phyloP scores from a whole-genome alignment of 2,329 filamentous ascomycete species.

The Trichoderma pleuroti region DNA sequence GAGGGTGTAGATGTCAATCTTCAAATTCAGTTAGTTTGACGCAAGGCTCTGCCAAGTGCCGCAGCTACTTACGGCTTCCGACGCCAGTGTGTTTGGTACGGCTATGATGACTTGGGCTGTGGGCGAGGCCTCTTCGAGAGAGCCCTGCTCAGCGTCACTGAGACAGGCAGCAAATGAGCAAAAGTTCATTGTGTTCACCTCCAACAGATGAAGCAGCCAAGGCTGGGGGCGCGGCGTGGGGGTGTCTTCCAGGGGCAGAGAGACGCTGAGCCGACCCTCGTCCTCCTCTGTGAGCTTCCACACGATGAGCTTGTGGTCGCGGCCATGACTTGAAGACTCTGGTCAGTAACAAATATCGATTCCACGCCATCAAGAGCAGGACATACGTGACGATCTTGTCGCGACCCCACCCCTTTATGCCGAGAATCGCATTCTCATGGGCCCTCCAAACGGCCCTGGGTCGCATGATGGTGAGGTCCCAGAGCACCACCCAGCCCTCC shows the following conservation, averaged over 20 bases:
- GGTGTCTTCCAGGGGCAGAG: conserved; percentile 65
- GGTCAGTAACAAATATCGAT: not conserved
- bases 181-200: conserved; percentile 94
- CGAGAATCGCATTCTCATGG: conserved; percentile 74
- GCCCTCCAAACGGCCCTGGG: conserved; percentile 82
- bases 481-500: conserved; percentile 82
- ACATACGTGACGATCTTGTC: conserved; percentile 80
- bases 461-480: conserved; percentile 79
- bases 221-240: conserved; percentile 57
- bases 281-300: conserved; percentile 68
- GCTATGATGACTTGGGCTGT: conserved; percentile 61
- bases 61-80: conserved; percentile 57
- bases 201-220: conserved; percentile 79
- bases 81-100: conserved; percentile 72
- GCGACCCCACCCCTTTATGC: conserved; percentile 65
- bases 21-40: not conserved
- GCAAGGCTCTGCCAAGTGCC: not conserved
- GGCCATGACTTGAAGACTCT: conserved; percentile 68
- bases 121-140: conserved; percentile 23
- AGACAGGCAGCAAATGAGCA: conserved; percentile 72
- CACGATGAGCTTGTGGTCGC: conserved; percentile 80
- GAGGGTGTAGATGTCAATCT: conserved; percentile 80
- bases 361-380: conserved; percentile 33
- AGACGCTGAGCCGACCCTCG: conserved; percentile 62
- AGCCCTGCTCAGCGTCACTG: conserved; percentile 27